Percentiles rank a stretch among this genome's conserved stretches.
These are phyloP conservation scores for Arthrobotrys sinensis DNA, from an alignment of 2,329 filamentous ascomycete species.

Conservation along the genomic window DNA sequence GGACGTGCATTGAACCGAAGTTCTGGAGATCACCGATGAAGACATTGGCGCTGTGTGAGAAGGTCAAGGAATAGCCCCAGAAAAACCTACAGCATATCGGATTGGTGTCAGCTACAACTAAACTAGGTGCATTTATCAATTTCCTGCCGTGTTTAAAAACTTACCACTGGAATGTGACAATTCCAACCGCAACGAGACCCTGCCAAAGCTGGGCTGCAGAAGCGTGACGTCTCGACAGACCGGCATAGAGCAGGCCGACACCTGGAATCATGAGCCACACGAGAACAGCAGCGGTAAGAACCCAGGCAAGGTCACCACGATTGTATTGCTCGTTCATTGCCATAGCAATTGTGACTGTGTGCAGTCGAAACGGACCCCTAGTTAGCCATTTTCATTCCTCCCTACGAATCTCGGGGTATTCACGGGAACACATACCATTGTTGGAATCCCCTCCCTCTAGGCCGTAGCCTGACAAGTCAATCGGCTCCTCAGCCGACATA, in stretches of 20 bases:
- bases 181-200: conserved; percentile 73
- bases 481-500: conserved; percentile 49
- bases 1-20: conserved; percentile 75
- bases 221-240: conserved; percentile 76
- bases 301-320: conserved; percentile 83
- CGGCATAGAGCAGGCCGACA: conserved; percentile 77
- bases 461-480: conserved; percentile 49
- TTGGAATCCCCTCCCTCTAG: conserved; percentile 53
- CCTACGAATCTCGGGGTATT: neutral
- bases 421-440: conserved; percentile 40
- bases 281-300: conserved; percentile 75
- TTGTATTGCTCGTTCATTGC: conserved; percentile 60
- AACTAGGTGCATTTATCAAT: neutral
- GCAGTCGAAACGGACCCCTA: neutral
- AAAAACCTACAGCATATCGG: conserved; percentile 67
- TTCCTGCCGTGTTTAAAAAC: neutral
- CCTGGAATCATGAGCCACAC: conserved; percentile 79
- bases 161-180: conserved; percentile 72
- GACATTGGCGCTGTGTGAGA: conserved; percentile 74
- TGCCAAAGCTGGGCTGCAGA: conserved; percentile 76
- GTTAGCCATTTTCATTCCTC: conserved; percentile 20
- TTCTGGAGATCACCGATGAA: conserved; percentile 77
- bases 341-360: conserved; percentile 46
- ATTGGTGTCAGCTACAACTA: conserved; percentile 66
- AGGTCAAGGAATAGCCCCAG: conserved; percentile 77